phyloP scores from a whole-genome alignment of 2,329 filamentous ascomycete genomes.

The Phaeosphaeriaceae sp. region DNA sequence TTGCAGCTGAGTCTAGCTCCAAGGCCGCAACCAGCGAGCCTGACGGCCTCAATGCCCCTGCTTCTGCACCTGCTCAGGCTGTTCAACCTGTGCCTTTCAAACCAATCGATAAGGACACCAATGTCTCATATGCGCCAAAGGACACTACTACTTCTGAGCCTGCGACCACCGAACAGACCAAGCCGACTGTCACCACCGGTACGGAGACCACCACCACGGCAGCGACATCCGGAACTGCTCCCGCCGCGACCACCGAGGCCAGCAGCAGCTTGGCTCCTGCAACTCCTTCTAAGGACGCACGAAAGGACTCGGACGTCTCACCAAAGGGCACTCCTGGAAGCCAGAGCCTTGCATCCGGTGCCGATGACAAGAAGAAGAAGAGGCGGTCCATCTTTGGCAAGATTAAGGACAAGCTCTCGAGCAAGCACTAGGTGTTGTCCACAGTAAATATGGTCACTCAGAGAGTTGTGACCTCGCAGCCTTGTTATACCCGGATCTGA shows the following conservation, averaged over 20 bases:
- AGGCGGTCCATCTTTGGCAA: slow-evolving; percentile 56
- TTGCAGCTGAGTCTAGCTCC: slow-evolving; percentile 13
- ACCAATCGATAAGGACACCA: slow-evolving; percentile 39
- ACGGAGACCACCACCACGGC: slow-evolving; percentile 43
- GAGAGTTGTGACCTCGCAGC: slow-evolving; percentile 14
- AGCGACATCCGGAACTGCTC: slow-evolving; percentile 15
- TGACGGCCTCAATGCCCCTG: slow-evolving; percentile 48
- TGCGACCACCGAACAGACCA: slow-evolving; percentile 46
- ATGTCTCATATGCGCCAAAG: slow-evolving; percentile 53
- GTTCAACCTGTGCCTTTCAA: slow-evolving; percentile 22
- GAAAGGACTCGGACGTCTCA: slow-evolving; percentile 36
- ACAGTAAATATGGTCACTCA: slow-evolving; percentile 19
- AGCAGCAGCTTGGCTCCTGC: slow-evolving; percentile 25
- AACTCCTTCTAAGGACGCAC: slow-evolving; percentile 38
- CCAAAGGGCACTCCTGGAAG: slow-evolving; percentile 48
- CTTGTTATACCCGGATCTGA: slow-evolving; percentile 32
- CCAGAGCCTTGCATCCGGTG: slow-evolving; percentile 42
- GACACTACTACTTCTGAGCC: slow-evolving; percentile 24
- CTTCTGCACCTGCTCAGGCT: slow-evolving; percentile 36
- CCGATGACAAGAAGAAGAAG: slow-evolving; percentile 55
- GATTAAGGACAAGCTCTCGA: slow-evolving; percentile 57
- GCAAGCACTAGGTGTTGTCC: slow-evolving; percentile 31
- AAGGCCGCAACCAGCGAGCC: slow-evolving; percentile 48
- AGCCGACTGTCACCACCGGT: slow-evolving; percentile 52
- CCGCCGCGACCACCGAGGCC: slow-evolving; percentile 4